A percentile compares a stretch with the other conserved stretches of the same genome.
These are phyloP conservation scores for Boletus pseudo-olivaceus DNA, from an alignment of 768 basidiomycete species.

Conservation along the genomic window DNA sequence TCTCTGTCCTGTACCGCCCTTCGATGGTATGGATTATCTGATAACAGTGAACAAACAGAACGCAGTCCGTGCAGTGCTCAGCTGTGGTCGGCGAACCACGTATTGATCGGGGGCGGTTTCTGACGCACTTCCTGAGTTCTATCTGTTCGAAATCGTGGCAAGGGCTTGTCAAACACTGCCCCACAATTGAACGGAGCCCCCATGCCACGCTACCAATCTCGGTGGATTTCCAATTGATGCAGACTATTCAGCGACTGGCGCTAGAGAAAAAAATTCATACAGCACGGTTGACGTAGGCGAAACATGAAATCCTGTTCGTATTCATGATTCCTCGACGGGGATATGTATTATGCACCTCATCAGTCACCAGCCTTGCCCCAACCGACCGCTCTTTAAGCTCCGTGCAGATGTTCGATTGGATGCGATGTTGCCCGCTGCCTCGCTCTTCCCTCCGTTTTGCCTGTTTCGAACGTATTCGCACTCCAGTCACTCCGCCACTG, in stretches of 20 bases:
- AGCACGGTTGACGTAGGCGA: constrained; percentile 1
- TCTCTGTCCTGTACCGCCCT: constrained; percentile 8
- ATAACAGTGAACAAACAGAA: constrained; percentile 6
- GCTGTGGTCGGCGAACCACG: constrained; percentile 27
- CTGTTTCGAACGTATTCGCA: constrained; percentile 15
- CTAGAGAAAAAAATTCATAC: not conserved
- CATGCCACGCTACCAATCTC: constrained; percentile 7
- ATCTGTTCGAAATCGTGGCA: constrained; percentile 18
- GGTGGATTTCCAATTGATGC: constrained; percentile 5
- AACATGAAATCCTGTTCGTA: constrained; percentile 8
- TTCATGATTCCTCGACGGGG: constrained; percentile 10
- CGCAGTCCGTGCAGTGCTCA: constrained; percentile 15
- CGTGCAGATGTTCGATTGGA: constrained; percentile 16
- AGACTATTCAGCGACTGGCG: constrained; percentile 18
- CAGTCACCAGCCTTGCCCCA: constrained; percentile 7
- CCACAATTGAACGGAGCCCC: constrained; percentile 7
- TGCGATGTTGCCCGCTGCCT: constrained; percentile 21
- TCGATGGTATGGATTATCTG: constrained; percentile 15
- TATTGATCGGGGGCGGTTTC: constrained; percentile 27
- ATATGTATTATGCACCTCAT: constrained; percentile 6
- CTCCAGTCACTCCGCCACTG: constrained; percentile 5
- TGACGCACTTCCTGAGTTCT: constrained; percentile 13
- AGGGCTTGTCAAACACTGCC: constrained; percentile 24
- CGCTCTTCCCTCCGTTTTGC: constrained; percentile 12
- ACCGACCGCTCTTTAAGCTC: constrained; percentile 24